A percentile compares a stretch with the other conserved stretches of the same genome.
These are phyloP conservation scores for Termitomyces eurrhizus DNA, from an alignment of 768 basidiomycete species.

Conservation along the genomic window DNA sequence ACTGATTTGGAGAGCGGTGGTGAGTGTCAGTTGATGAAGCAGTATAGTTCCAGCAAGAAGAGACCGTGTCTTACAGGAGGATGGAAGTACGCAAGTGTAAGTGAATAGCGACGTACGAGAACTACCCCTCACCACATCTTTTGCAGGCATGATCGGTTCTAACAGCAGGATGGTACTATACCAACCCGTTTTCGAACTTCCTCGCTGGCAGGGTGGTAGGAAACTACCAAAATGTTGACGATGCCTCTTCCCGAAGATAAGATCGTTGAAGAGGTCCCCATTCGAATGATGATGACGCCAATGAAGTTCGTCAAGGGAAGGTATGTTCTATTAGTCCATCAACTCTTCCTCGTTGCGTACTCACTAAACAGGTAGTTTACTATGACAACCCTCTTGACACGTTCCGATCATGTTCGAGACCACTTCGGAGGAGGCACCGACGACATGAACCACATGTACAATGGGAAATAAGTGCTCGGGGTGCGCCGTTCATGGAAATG, in stretches of 20 bases:
- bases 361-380: background rate
- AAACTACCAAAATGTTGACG: background rate
- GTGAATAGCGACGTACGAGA: background rate
- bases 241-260: background rate
- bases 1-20: conserved; percentile 96
- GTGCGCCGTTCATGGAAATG: background rate
- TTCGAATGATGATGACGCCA: background rate
- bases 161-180: too few species aligned
- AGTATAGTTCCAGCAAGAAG: conserved; percentile 50
- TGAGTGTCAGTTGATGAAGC: conserved; percentile 92
- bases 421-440: background rate
- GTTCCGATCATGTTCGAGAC: background rate
- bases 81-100: background rate
- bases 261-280: too few species aligned
- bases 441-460: conserved; percentile 2
- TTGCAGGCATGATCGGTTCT: too few species aligned
- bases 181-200: background rate
- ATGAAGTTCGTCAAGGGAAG: background rate
- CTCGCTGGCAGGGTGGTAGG: too few species aligned
- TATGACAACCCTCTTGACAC: background rate
- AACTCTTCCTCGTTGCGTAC: background rate
- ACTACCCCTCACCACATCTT: too few species aligned
- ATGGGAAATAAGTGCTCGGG: conserved; percentile 1
- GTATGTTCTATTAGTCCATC: background rate
- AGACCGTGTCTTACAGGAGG: background rate